A percentile compares a stretch with the other conserved stretches of the same genome.
phyloP scores from a whole-genome alignment of 2,329 filamentous ascomycete genomes.

The Claviceps humidiphila region DNA sequence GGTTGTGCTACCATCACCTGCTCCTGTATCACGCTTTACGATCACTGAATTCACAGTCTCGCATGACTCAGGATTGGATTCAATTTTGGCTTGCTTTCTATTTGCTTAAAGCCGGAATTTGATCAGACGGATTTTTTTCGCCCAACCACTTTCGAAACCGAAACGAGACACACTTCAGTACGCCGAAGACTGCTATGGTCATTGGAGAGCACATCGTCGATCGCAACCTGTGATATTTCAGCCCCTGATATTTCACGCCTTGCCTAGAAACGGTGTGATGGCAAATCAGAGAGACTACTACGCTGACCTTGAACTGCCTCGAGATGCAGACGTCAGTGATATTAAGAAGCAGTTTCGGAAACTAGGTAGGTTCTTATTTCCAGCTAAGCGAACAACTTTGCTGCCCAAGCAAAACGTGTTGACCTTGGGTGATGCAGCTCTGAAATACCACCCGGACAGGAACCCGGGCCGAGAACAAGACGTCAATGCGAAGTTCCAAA shows the following conservation, averaged over 20 bases:
- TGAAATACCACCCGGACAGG: constrained; percentile 80
- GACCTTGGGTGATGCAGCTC: constrained; percentile 34
- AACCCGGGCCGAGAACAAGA: constrained; percentile 74
- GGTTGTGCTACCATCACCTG: no score
- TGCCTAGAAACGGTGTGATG: constrained; percentile 15
- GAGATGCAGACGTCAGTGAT: constrained; percentile 55
- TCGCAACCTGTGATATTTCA: no score
- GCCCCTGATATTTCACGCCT: background rate
- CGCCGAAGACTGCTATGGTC: no score
- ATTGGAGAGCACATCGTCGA: no score
- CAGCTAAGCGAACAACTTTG: background rate
- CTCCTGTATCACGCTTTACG: no score
- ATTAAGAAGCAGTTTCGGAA: constrained; percentile 81
- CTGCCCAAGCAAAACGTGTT: constrained; percentile 6
- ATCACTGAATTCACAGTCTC: no score
- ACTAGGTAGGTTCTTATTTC: constrained; percentile 42
- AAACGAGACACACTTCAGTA: no score
- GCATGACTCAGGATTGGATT: no score
- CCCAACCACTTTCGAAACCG: no score
- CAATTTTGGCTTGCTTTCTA: background rate
- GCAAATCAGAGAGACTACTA: constrained; percentile 60
- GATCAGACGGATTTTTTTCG: no score
- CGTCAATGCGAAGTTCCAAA: constrained; percentile 70
- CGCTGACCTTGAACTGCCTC: constrained; percentile 61
- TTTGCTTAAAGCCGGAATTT: no score